Evolutionary conservation across 2,329 filamentous ascomycete species (phyloP).

Genomic region (Trichophaea hybrida): DNA sequence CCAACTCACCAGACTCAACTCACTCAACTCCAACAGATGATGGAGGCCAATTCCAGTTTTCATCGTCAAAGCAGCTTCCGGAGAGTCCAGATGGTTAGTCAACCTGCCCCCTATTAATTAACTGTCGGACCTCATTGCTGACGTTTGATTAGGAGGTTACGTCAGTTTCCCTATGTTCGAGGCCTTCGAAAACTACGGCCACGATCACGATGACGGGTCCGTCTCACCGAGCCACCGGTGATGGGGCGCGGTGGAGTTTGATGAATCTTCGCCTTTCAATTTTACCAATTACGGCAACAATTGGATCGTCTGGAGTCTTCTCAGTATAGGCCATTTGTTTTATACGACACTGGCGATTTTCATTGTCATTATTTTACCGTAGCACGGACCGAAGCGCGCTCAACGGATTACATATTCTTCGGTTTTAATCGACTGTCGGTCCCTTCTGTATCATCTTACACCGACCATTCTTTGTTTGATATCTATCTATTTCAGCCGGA

Average conservation of each 20-base stretch:
- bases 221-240: neutral
- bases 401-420: neutral
- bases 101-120: neutral
- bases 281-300: neutral
- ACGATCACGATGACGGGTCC: constrained; percentile 20
- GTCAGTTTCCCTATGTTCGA: constrained; percentile 64
- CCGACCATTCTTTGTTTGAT: neutral
- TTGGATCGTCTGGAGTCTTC: neutral
- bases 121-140: constrained; percentile 2
- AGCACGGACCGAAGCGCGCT: neutral
- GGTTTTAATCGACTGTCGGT: neutral
- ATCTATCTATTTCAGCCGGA: neutral
- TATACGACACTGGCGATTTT: neutral
- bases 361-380: neutral
- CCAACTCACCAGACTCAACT: constrained; percentile 14
- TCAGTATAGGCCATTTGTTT: neutral
- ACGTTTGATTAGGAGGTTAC: constrained; percentile 39
- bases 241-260: neutral
- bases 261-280: neutral
- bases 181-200: constrained; percentile 43
- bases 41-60: constrained; percentile 29
- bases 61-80: constrained; percentile 19
- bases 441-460: neutral
- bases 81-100: constrained; percentile 21
- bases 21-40: constrained; percentile 30